Base-by-base conservation (phyloP, 495 filamentous ascomycete genomes). In the Melanomma pulvis-pyrius region DNA sequence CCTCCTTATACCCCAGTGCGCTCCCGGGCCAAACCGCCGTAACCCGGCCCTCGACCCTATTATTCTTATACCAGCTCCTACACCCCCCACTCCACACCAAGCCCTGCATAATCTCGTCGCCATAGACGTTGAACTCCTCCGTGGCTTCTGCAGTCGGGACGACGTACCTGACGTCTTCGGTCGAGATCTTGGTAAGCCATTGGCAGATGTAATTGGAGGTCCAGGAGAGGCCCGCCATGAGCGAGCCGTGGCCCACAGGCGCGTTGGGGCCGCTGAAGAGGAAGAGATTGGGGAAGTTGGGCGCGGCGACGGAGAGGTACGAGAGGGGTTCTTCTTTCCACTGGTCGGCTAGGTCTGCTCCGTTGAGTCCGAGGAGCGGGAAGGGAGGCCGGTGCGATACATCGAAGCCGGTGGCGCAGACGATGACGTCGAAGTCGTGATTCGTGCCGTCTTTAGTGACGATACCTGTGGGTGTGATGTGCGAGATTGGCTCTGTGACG, bases 81-180 rank as follows among this genome's bases (percentile, higher is more conserved):
- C 58, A 61, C 22, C 58, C 68, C 84, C 92, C 11, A 93, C 90
- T 1, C 74, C 80, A 25, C 85, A 87, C 56, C 92, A 96, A 69
- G 77, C 84, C n/a, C 75, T 82, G 25, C 90, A 87, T 73, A 91
- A 97, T 74, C 92, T 96, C 11, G 84, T 89, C 0, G 92, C 96
- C 74, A 64, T 97, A 34, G 80, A 86, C 2, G 78, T 87, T 70
- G 69, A 75, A 0, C 67, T 82, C 2, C 75, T 96, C n/a, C 78
- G 87, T 65, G 22, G 53, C 53, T n/a, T 29, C 6, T 0, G 22
- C 17, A 21, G 55, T 52, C 6, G 32, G 28, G 25, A 34, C 19
- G 29, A 67, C n/a, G 26, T 19, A 60, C 25, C 51, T 67, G 32
- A 67, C 54, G 34, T 54, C 46, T 17, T 67, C 56, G n/a, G 30